phyloP scores from a whole-genome alignment of 345 rosid species.

The Erysimum cheiranthoides region DNA sequence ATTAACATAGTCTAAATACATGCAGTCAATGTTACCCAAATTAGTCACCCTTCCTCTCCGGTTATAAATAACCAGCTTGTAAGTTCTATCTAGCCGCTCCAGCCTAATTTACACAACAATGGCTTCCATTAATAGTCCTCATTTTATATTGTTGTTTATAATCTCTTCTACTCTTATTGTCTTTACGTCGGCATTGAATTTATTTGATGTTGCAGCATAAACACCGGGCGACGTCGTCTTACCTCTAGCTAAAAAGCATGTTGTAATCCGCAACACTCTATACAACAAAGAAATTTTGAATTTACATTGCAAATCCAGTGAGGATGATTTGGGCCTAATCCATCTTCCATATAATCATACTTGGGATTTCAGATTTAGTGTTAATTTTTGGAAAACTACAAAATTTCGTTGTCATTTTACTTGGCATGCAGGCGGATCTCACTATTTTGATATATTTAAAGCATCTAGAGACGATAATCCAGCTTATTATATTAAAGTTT shows the following conservation, averaged over 20 bases:
- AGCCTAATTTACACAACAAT: background rate
- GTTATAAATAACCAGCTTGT: background rate
- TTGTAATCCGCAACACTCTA: background rate
- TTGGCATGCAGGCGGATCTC: background rate
- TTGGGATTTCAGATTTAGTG: background rate
- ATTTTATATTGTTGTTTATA: background rate
- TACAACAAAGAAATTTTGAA: background rate
- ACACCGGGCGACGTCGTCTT: background rate
- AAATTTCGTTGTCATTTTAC: background rate
- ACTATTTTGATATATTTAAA: background rate
- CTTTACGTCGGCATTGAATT: background rate
- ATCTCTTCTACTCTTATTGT: background rate
- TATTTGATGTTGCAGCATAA: background rate
- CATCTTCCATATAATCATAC: background rate
- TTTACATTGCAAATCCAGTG: constrained; percentile 4
- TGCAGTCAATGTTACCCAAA: background rate
- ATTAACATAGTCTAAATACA: background rate
- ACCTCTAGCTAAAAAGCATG: constrained; percentile 24
- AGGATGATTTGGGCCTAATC: constrained; percentile 1
- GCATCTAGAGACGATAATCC: too few relatives aligned
- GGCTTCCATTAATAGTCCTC: background rate
- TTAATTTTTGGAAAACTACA: background rate
- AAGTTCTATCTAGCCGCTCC: background rate
- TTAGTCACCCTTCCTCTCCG: background rate
- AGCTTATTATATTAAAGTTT: too few relatives aligned